A percentile compares a stretch with the other conserved stretches of the same genome.
Conservation (phyloP, 129 eudicot species). For the Mikania micrantha region DNA sequence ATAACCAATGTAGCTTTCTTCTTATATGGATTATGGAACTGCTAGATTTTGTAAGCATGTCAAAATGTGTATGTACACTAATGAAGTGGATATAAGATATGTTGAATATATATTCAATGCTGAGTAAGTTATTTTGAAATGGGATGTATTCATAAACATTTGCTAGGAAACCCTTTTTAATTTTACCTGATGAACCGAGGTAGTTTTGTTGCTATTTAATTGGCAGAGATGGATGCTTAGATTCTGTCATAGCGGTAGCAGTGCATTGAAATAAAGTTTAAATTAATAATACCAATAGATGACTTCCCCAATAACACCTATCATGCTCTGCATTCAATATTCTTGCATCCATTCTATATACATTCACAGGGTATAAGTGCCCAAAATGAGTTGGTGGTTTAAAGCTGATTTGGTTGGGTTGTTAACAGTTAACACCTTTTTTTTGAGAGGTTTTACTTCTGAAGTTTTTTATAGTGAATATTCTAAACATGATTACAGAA, state of each 20-base stretch:
- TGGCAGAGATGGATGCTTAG: neutral
- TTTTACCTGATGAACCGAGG: neutral
- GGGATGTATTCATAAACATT: neutral
- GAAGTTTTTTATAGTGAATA: neutral
- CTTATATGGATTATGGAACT: conserved; percentile 9
- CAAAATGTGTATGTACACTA: neutral
- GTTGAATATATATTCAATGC: neutral
- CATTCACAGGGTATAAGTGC: neutral
- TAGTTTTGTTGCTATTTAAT: neutral
- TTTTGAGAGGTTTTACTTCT: neutral
- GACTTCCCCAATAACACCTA: neutral
- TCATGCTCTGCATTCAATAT: neutral
- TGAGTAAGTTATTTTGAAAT: neutral
- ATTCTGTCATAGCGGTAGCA: neutral
- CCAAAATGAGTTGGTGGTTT: neutral
- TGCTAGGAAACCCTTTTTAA: neutral
- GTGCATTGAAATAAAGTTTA: neutral
- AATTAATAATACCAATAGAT: neutral
- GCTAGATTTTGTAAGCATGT: neutral
- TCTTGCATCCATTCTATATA: neutral
- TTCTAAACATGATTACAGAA: neutral
- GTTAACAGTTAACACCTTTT: neutral
- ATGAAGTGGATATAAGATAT: neutral
- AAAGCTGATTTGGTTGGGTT: neutral
- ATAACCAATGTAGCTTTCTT: neutral